Evolutionary conservation across 2,329 filamentous ascomycete species (phyloP).

Genomic region (Neoarthrinium moseri): DNA sequence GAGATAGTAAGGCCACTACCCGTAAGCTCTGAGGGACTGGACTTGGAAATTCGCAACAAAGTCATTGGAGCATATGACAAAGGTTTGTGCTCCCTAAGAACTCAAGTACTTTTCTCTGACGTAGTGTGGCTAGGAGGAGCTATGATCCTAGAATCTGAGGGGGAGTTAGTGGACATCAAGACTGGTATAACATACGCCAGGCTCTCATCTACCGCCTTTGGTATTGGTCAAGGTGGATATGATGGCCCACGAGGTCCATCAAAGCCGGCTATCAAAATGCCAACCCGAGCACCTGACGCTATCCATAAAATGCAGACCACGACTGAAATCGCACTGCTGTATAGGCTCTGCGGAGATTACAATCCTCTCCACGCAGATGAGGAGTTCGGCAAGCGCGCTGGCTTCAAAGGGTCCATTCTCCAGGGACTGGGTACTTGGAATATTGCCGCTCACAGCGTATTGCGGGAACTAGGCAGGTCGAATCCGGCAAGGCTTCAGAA

Average conservation of each 20-base stretch:
- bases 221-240: slow-evolving; percentile 45
- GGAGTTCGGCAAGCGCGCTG: slow-evolving; percentile 20
- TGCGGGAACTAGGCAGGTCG: slow-evolving; percentile 37
- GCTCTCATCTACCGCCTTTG: slow-evolving; percentile 38
- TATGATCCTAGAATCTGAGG: slow-evolving; percentile 41
- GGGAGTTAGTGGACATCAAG: slow-evolving; percentile 35
- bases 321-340: slow-evolving; percentile 37
- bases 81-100: slow-evolving; percentile 15
- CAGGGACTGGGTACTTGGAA: slow-evolving; percentile 49
- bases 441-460: slow-evolving; percentile 40
- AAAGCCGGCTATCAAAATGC: slow-evolving; percentile 25
- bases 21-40: slow-evolving; percentile 25
- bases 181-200: slow-evolving; percentile 36
- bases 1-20: slow-evolving; percentile 36
- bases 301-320: slow-evolving; percentile 36
- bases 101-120: background rate
- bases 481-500: slow-evolving; percentile 38
- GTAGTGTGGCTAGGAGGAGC: slow-evolving; percentile 18
- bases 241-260: slow-evolving; percentile 38
- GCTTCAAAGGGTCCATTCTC: slow-evolving; percentile 44
- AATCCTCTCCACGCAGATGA: slow-evolving; percentile 31
- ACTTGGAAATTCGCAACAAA: slow-evolving; percentile 31
- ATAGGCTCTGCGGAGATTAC: slow-evolving; percentile 46
- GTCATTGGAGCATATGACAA: slow-evolving; percentile 46
- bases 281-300: slow-evolving; percentile 34